Percentiles rank a stretch among this genome's conserved stretches.
phyloP scores from a whole-genome alignment of 139 green algal species.

The Tetradesmus obliquus region DNA sequence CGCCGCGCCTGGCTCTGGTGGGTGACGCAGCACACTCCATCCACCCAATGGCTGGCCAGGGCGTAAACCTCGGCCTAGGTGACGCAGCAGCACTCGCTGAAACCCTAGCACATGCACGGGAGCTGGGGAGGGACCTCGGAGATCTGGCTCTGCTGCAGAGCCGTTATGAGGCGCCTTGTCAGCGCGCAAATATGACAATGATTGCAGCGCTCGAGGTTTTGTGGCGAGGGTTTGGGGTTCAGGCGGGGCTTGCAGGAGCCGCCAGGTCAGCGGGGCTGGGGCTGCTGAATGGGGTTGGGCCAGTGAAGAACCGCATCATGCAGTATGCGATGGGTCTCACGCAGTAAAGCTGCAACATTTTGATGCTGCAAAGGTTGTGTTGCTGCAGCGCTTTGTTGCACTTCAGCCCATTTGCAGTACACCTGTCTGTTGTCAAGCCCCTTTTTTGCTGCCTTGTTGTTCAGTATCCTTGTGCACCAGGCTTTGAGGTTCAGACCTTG shows the following conservation, averaged over 20 bases:
- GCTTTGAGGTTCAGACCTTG: slow-evolving; percentile 25
- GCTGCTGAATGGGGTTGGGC: slow-evolving; percentile 63
- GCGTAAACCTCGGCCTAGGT: slow-evolving; percentile 86
- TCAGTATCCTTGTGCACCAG: too few species aligned
- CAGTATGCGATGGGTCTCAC: slow-evolving; percentile 74
- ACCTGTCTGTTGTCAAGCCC: too few species aligned
- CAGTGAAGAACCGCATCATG: slow-evolving; percentile 76
- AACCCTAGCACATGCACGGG: slow-evolving; percentile 59
- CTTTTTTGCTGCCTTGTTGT: too few species aligned
- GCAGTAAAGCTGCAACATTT: background rate
- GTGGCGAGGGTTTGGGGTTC: slow-evolving; percentile 65
- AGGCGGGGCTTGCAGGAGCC: slow-evolving; percentile 53
- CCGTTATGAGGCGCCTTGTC: slow-evolving; percentile 72
- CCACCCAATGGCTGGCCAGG: slow-evolving; percentile 85
- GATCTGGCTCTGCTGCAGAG: slow-evolving; percentile 49
- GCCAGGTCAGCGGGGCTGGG: slow-evolving; percentile 68
- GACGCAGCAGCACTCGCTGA: slow-evolving; percentile 73
- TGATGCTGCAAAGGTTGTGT: too few species aligned
- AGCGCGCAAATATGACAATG: slow-evolving; percentile 72
- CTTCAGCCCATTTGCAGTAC: too few species aligned
- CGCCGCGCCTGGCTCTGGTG: slow-evolving; percentile 79
- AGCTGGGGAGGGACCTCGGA: slow-evolving; percentile 42
- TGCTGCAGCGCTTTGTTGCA: too few species aligned
- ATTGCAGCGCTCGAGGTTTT: slow-evolving; percentile 73
- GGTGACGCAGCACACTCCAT: slow-evolving; percentile 87